phyloP scores from a whole-genome alignment of 2,329 filamentous ascomycete species.

The Purpureocillium takamizusanense region DNA sequence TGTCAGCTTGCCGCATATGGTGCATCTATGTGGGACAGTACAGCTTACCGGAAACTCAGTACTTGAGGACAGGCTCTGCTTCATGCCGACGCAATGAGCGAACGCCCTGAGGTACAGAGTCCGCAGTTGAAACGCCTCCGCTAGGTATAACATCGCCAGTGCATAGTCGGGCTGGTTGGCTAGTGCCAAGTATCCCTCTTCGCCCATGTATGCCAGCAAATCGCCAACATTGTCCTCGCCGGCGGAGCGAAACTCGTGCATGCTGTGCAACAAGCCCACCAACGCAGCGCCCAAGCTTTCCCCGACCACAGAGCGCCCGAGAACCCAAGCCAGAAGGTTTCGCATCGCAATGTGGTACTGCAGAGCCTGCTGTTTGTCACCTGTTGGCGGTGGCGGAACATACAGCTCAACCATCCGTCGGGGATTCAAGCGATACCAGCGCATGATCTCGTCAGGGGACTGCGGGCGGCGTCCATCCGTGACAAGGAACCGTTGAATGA shows the following conservation, averaged over 20 bases:
- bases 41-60: constrained; percentile 51
- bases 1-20: constrained; percentile 10
- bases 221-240: constrained; percentile 50
- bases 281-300: constrained; percentile 55
- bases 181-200: constrained; percentile 62
- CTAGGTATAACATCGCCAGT: constrained; percentile 56
- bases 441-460: constrained; percentile 18
- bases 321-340: constrained; percentile 68
- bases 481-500: constrained; percentile 45
- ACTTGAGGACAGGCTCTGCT: constrained; percentile 45
- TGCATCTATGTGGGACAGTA: not conserved
- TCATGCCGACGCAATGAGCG: constrained; percentile 72
- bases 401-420: constrained; percentile 48
- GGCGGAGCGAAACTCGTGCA: constrained; percentile 50
- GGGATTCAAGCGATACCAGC: constrained; percentile 20
- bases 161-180: constrained; percentile 58
- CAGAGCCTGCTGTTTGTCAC: constrained; percentile 45
- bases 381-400: constrained; percentile 53
- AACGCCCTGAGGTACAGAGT: constrained; percentile 68
- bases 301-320: constrained; percentile 58
- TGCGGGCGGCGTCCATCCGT: constrained; percentile 17
- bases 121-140: constrained; percentile 54
- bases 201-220: constrained; percentile 56
- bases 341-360: constrained; percentile 59
- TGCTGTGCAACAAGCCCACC: constrained; percentile 53